Base-by-base conservation (phyloP, 1,284 basidiomycete genomes). In the Moesziomyces antarcticus region DNA sequence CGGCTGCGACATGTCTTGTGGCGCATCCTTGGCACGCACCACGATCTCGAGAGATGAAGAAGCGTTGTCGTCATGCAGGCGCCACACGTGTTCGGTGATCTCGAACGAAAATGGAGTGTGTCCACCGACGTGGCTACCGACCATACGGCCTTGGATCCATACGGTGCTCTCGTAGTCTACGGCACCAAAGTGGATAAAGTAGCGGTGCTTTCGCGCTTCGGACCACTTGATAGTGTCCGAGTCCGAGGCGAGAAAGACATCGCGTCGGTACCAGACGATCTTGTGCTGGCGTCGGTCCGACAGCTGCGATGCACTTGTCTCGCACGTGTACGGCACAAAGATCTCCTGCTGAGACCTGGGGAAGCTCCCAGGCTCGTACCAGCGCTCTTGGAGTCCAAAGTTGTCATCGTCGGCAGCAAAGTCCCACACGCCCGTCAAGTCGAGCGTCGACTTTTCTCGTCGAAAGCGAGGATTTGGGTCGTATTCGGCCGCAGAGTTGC, bases 111-210 rank as follows among this genome's bases (percentile, higher is more conserved):
- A 78, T 1, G 69, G 60, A 3, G 59, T 58, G 22, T 69, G 51
- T 1, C 66, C 66, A 1, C 66, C 66, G 3, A 63, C 33, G 16
- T 69, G 73, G 24, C 47, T 45, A 7, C 54, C 73, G 4, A 66
- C 63, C 52, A 45, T 49, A 2, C 40, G 16, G 22, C 70, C 69
- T 33, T 65, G 41, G 4, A 76, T 59, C 68, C 63, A 78, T 14
- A 76, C 73, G 6, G 42, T 53, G 10, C 56, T 42, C 47, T 76
- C 66, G 52, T 78, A 78, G 43, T 78, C 75, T 9, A 78, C 73
- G 3, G 73, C 75, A 3, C 66, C 74, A 46, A 78, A 78, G 37
- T 76, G 73, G 5, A 77, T 27, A 13, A 69, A 56, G 33, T 56
- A 53, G 27, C 56, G 54, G 18, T 40, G 14, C 37, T 18, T 40